phyloP scores from a whole-genome alignment of 371 early-diverging fungal species.

The Chytridium lagenaria region DNA sequence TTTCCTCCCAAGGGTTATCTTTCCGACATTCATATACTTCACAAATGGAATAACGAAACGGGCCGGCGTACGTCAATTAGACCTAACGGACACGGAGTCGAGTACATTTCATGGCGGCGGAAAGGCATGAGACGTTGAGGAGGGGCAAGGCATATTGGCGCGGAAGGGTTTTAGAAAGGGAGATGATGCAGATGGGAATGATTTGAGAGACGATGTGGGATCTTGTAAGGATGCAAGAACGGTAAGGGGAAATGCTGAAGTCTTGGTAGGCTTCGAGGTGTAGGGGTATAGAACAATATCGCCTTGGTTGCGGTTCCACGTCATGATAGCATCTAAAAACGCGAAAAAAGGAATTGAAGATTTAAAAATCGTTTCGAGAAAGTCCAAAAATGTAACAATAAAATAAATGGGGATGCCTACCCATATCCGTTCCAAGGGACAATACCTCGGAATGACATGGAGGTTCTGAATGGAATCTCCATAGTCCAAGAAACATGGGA shows the following conservation, averaged over 20 bases:
- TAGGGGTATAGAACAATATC: not conserved
- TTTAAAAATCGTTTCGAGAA: no score
- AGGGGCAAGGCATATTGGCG: not conserved
- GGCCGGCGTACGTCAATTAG: not conserved
- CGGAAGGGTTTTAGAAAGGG: not conserved
- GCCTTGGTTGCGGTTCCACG: not conserved
- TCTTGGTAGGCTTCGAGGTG: not conserved
- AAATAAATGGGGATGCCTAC: no score
- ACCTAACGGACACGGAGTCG: not conserved
- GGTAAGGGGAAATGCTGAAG: not conserved
- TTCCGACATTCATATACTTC: not conserved
- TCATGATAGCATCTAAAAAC: not conserved
- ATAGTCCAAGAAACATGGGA: no score
- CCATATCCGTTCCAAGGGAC: no score
- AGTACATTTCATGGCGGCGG: not conserved
- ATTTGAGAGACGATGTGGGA: not conserved
- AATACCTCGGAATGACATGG: no score
- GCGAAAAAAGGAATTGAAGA: not conserved
- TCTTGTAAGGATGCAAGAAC: not conserved
- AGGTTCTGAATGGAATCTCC: no score
- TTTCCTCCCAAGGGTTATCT: not conserved
- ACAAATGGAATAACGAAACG: not conserved
- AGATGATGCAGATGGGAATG: not conserved
- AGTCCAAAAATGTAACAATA: no score
- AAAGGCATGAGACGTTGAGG: not conserved